Conservation (phyloP, 257 asterid genomes). For the Nicotiana otophora region DNA sequence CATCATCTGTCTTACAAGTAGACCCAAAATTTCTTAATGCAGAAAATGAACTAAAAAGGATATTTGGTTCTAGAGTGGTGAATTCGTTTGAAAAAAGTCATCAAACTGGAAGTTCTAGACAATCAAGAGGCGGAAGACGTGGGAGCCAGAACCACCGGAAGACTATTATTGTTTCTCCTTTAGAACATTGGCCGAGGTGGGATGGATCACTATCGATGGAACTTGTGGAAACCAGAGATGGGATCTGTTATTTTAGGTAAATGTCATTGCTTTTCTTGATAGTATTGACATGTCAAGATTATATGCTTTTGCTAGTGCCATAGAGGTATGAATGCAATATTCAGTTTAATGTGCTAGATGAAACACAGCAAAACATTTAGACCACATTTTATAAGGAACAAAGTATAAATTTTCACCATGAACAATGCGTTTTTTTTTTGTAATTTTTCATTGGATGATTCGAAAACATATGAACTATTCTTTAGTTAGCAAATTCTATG, state of each 20-base stretch:
- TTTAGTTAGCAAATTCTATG: background rate
- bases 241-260: constrained; percentile 71
- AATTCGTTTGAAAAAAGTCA: constrained; percentile 62
- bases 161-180: constrained; percentile 74
- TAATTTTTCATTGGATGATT: background rate
- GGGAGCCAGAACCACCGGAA: constrained; percentile 63
- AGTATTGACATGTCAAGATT: background rate
- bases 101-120: constrained; percentile 55
- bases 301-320: background rate
- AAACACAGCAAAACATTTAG: background rate
- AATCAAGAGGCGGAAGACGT: constrained; percentile 59
- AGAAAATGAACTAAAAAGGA: constrained; percentile 86
- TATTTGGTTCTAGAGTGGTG: constrained; percentile 87
- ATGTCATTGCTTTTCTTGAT: background rate
- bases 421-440: background rate
- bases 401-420: background rate
- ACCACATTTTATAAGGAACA: background rate
- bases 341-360: background rate
- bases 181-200: constrained; percentile 96
- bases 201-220: constrained; percentile 94
- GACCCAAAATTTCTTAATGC: constrained; percentile 84
- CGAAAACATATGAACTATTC: background rate
- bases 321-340: background rate
- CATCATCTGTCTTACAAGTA: constrained; percentile 50
- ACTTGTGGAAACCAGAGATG: constrained; percentile 59